Evolutionary conservation across 495 filamentous ascomycete genomes (phyloP), one percentile per base, ranked within the genome.

Genomic region (Penicillium subrubescens): DNA sequence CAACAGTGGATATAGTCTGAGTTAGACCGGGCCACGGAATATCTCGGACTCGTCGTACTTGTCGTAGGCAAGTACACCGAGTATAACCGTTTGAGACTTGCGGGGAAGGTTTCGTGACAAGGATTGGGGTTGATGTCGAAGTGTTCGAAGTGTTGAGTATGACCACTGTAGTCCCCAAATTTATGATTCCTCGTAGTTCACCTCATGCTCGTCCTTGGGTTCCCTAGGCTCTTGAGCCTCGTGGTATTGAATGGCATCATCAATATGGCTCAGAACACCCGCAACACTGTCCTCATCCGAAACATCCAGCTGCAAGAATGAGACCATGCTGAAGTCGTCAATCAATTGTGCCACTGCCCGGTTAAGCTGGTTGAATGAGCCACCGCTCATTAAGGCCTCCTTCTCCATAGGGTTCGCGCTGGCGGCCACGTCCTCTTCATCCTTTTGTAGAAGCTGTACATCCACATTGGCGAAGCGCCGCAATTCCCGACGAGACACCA

Each of bases 241-340:
- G 71, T 97, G 93, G 76, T 87, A 99, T 66, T 97, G 96, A 65
- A 97, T 94, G 6, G 90, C 90, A 81, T 99, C 94, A 64, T 99
- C 95, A 67, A 99, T 97, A 71, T 97, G 94, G 81, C 94, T 97
- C 64, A 99, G 74, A n/a, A 98, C 88, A 8, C 88, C 88, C 5
- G 86, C 88, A 10, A 99, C 91, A 72, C 94, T 97, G 66, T 99
- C 95, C 76, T 97, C 95, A 67, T 97, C 89, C 68, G 94, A 91
- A 53, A 87, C 92, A 72, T 98, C 91, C 37, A 99, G 79, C 79
- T 93, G 89, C 43, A 97, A 80, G 73, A 95, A 99, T 21, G 89
- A 95, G 5, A 99, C 94, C 92, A 99, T 96, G 75, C 93, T 96
- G 76, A 97, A 99, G 75, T 90, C 93, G 76, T 98, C 95, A 61